Percentiles rank a stretch among this genome's conserved stretches.
Evolutionary conservation across 129 eudicot species (phyloP).

Genomic region (Flaveria trinervia): DNA sequence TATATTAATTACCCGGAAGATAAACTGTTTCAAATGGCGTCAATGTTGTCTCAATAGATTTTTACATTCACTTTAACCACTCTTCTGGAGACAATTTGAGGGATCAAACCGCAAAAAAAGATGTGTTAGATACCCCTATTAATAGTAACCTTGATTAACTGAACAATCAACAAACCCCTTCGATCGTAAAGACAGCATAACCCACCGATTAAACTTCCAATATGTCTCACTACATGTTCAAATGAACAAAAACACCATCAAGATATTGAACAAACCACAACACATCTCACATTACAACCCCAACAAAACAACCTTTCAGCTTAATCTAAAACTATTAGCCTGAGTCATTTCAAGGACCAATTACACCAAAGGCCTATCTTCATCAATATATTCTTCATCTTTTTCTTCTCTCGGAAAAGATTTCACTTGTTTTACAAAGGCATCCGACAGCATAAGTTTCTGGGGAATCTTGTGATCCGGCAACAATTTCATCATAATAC

Average conservation of each 20-base stretch:
- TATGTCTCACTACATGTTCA: constrained; percentile 11
- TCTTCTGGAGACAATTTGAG: too few relatives aligned
- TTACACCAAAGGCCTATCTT: constrained; percentile 50
- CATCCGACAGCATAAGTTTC: constrained; percentile 21
- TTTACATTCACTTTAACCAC: too few relatives aligned
- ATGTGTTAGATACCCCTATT: background rate
- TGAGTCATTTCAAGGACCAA: background rate
- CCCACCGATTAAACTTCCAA: constrained; percentile 5
- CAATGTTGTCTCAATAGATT: too few relatives aligned
- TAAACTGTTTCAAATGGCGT: too few relatives aligned
- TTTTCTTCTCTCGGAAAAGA: constrained; percentile 38
- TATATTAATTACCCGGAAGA: too few relatives aligned
- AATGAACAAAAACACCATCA: constrained; percentile 5
- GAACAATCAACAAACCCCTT: background rate
- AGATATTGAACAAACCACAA: constrained; percentile 11
- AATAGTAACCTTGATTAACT: background rate
- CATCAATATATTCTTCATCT: constrained; percentile 39
- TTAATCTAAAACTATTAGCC: constrained; percentile 15
- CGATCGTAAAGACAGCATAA: background rate
- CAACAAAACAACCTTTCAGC: constrained; percentile 20
- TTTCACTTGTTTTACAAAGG: constrained; percentile 37
- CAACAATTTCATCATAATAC: constrained; percentile 66
- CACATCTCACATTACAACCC: constrained; percentile 26
- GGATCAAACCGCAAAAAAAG: too few relatives aligned
- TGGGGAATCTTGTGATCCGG: constrained; percentile 59